Evolutionary conservation across 805 yeast genomes (phyloP), one percentile per base, ranked within the genome.

Genomic region (Lipomyces orientalis): DNA sequence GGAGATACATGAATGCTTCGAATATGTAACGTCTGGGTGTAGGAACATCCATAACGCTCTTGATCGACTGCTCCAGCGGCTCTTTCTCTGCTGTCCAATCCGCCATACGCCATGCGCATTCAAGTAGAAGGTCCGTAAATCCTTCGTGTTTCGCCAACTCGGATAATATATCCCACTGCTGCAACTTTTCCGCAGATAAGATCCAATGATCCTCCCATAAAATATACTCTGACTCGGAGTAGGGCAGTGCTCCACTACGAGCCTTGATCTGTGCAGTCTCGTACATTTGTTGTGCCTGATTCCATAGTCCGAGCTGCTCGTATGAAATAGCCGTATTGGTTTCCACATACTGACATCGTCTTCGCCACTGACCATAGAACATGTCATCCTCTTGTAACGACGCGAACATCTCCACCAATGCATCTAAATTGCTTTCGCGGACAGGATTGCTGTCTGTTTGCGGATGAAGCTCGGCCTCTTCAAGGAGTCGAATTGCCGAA

Each of bases 181-280:
- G 99, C 54, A 95, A 81, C 77, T 94, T 94, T 76, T 95, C 98
- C 2, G 99, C 97, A 81, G 99, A 93, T 51, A 91, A 80, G 65
- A 95, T 93, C 99, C 99, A 95, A 75, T 93, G 96, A 76, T 95
- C 99, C 79, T 96, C 99, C 99, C 99, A 95, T 43, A 95, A 82
- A 0, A 95, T 88, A 74, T 95, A 95, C 76, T 95, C 99, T 0
- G 96, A 87, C 75, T 95, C 98, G 34, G 97, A 92, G 76, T 91
- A 95, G 0, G 99, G 99, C 52, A 95, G 80, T 2, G 90, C 96
- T 1, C 98, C 98, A 75, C 97, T 90, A 65, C 99, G 82, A 0
- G 99, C 98, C 74, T 94, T 93, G 65, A 95, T 90, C 80, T 95
- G 99, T 0, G 99, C 99, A 29, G 93, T 88, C 79, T 95, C 99